Percentiles rank a stretch among this genome's conserved stretches.
Evolutionary conservation across 139 green algal genomes (phyloP).

Genomic region (Picochlorum sp.): DNA sequence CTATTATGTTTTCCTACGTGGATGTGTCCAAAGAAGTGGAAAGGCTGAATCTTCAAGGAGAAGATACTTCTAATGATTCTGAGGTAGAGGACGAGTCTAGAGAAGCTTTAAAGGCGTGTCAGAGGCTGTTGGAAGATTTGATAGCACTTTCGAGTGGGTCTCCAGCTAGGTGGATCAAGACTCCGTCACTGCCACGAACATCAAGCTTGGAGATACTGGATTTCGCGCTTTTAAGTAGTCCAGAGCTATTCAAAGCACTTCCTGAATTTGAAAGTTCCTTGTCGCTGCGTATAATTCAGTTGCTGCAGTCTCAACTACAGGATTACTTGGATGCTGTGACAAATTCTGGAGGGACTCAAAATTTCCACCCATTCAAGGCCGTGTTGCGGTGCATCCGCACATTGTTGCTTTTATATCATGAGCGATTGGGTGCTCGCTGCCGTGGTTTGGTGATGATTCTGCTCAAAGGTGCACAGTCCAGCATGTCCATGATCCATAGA

Average conservation of each 20-base stretch:
- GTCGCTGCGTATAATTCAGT: slow-evolving; percentile 30
- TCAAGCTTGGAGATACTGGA: slow-evolving; percentile 75
- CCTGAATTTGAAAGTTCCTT: slow-evolving; percentile 23
- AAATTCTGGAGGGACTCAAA: slow-evolving; percentile 32
- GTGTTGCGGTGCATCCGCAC: slow-evolving; percentile 44
- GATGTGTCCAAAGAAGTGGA: slow-evolving; percentile 17
- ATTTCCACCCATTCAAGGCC: slow-evolving; percentile 32
- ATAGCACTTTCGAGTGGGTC: slow-evolving; percentile 38
- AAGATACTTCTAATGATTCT: neutral
- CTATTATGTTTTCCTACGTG: slow-evolving; percentile 67
- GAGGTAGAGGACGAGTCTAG: neutral
- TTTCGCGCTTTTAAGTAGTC: slow-evolving; percentile 57
- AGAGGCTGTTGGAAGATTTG: slow-evolving; percentile 56
- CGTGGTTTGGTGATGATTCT: slow-evolving; percentile 38
- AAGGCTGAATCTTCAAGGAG: neutral
- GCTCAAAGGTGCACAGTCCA: slow-evolving; percentile 23
- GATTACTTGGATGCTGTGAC: slow-evolving; percentile 36
- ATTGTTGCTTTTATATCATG: slow-evolving; percentile 37
- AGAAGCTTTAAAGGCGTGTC: slow-evolving; percentile 22
- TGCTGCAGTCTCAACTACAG: slow-evolving; percentile 44
- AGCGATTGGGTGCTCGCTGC: slow-evolving; percentile 22
- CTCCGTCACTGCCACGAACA: slow-evolving; percentile 38
- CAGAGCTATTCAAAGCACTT: slow-evolving; percentile 40
- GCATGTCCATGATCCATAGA: slow-evolving; percentile 29
- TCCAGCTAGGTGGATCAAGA: slow-evolving; percentile 41